Percentiles rank a stretch among this genome's conserved stretches.
Conservation (phyloP, 2,329 filamentous ascomycete genomes). For the Cryphonectria carpinicola region DNA sequence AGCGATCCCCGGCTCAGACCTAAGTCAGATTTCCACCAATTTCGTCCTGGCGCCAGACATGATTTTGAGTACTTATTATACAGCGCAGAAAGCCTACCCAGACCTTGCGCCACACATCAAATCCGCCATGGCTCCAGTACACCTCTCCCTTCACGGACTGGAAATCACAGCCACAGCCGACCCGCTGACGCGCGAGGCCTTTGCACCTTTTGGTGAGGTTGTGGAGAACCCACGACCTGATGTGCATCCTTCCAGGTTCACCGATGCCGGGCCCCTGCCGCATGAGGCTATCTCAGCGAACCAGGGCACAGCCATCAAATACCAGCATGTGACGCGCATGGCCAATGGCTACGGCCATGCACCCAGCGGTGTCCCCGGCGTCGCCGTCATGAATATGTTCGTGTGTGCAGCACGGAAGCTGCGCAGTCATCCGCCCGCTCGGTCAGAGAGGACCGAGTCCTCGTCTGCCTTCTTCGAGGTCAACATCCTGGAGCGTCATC, state of each 20-base stretch:
- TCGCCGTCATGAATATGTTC: conserved; percentile 84
- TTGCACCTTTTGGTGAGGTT: conserved; percentile 82
- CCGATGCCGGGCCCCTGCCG: conserved; percentile 38
- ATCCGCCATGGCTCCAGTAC: conserved; percentile 28
- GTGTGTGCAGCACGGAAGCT: conserved; percentile 73
- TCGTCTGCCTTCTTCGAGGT: conserved; percentile 61
- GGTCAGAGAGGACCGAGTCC: conserved; percentile 15
- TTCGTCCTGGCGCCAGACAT: background rate
- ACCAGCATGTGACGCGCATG: conserved; percentile 76
- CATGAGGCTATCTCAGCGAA: conserved; percentile 67
- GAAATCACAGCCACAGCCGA: conserved; percentile 59
- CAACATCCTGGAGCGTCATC: conserved; percentile 82
- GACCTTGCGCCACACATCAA: conserved; percentile 11
- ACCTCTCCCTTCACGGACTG: conserved; percentile 49
- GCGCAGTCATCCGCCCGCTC: conserved; percentile 17
- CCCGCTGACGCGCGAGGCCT: conserved; percentile 70
- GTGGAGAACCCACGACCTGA: conserved; percentile 71
- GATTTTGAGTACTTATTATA: background rate
- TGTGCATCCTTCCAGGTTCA: conserved; percentile 52
- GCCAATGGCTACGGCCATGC: conserved; percentile 71
- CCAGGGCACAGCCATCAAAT: conserved; percentile 88
- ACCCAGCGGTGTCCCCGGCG: conserved; percentile 59
- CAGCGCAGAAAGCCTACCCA: background rate
- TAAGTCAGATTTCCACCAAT: background rate
- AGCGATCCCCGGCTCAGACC: background rate